Conservation (phyloP, 2,329 filamentous ascomycete species). For the Cercospora sp. region DNA sequence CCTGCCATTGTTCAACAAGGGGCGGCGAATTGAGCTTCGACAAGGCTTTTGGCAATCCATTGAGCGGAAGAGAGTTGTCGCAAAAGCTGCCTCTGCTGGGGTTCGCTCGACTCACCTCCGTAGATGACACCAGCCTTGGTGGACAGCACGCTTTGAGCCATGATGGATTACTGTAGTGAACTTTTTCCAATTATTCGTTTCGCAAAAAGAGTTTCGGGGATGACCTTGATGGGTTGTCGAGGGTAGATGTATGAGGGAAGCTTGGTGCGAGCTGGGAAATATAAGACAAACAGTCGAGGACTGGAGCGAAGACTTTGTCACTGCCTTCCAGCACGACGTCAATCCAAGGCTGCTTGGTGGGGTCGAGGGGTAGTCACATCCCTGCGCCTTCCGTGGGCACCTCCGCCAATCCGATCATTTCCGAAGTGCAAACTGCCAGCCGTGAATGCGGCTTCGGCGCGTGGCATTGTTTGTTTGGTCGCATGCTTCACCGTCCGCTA, state of each 20-base stretch:
- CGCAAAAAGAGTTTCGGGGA: background rate
- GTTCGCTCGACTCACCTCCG: conserved; percentile 33
- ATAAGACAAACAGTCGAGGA: background rate
- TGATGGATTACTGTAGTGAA: conserved; percentile 16
- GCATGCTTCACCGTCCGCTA: background rate
- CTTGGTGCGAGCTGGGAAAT: conserved; percentile 2
- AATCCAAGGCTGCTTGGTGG: background rate
- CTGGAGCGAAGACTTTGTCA: conserved; percentile 4
- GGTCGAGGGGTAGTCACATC: conserved; percentile 1
- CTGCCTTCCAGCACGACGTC: conserved; percentile 4
- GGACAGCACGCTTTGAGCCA: conserved; percentile 35
- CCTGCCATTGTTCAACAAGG: background rate
- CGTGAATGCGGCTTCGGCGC: background rate
- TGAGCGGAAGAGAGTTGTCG: background rate
- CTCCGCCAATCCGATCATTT: conserved; percentile 4
- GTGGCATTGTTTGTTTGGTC: background rate
- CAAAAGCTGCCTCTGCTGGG: background rate
- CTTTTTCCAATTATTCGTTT: background rate
- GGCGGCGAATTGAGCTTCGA: background rate
- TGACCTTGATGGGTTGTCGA: conserved; percentile 3
- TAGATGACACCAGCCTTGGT: conserved; percentile 44
- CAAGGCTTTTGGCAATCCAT: background rate
- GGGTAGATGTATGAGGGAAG: conserved; percentile 2
- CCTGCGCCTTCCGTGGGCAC: background rate
- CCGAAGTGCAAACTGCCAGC: background rate